Percentiles rank a stretch among this genome's conserved stretches.
These are phyloP conservation scores for Hygrocybe punicea DNA, from an alignment of 768 basidiomycete species.

Conservation along the genomic window DNA sequence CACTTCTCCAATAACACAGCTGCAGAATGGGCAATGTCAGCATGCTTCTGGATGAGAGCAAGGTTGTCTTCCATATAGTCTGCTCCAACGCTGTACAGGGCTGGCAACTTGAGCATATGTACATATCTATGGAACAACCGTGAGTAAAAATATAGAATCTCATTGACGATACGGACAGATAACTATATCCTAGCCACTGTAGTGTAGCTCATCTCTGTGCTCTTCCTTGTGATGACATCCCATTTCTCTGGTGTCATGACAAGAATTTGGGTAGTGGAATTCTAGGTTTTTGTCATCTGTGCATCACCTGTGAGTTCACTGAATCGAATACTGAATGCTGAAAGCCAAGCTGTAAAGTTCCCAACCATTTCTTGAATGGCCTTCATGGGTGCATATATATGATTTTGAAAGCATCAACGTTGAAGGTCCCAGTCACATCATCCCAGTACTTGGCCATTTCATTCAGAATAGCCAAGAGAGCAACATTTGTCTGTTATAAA, in stretches of 20 bases:
- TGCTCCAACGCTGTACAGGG: slow-evolving; percentile 79
- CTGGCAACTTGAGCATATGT: slow-evolving; percentile 88
- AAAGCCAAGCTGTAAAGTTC: slow-evolving; percentile 80
- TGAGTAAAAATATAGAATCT: slow-evolving; percentile 88
- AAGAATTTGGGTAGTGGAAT: slow-evolving; percentile 95
- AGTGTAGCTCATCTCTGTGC: slow-evolving; percentile 93
- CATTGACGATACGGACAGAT: slow-evolving; percentile 86
- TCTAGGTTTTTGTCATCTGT: slow-evolving; percentile 97
- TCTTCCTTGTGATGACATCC: slow-evolving; percentile 99
- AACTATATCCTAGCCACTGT: slow-evolving; percentile 66
- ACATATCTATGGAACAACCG: slow-evolving; percentile 61
- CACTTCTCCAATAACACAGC: slow-evolving; percentile 93
- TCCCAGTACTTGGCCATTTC: slow-evolving; percentile 86
- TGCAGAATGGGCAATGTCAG: slow-evolving; percentile 90
- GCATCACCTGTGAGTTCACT: slow-evolving; percentile 96
- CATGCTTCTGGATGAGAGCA: slow-evolving; percentile 85
- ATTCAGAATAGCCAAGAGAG: slow-evolving; percentile 90
- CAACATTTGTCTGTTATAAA: slow-evolving; percentile 99
- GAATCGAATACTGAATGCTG: slow-evolving; percentile 68
- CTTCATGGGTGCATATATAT: slow-evolving; percentile 98
- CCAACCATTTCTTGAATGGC: slow-evolving; percentile 99
- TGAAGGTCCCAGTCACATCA: slow-evolving; percentile 72
- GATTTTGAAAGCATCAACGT: slow-evolving; percentile 90
- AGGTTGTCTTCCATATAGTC: slow-evolving; percentile 89
- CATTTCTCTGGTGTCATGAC: slow-evolving; percentile 99